A percentile compares a stretch with the other conserved stretches of the same genome.
These are phyloP conservation scores for Pulveroboletus sp. DNA, from an alignment of 768 basidiomycete genomes.

Conservation along the genomic window DNA sequence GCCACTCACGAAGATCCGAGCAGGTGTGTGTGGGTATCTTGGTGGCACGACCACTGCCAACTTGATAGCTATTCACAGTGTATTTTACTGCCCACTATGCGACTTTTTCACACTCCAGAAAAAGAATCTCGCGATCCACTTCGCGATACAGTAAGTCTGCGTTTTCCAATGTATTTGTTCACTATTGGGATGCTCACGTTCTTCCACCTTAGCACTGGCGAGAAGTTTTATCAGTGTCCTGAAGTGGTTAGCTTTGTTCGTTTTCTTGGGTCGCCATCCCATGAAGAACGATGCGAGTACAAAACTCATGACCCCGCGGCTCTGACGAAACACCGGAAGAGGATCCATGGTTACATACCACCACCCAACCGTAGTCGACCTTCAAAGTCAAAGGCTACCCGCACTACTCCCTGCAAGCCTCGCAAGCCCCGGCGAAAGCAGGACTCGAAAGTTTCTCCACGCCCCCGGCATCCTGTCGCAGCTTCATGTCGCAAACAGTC, in stretches of 20 bases:
- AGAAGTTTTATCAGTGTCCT: slow-evolving; percentile 10
- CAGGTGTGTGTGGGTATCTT: background rate
- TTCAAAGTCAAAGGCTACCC: background rate
- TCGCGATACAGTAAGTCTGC: slow-evolving; percentile 15
- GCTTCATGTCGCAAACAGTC: background rate
- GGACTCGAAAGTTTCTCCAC: background rate
- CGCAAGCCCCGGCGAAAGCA: background rate
- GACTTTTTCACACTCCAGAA: slow-evolving; percentile 15
- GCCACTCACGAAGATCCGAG: slow-evolving; percentile 5
- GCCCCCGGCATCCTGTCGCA: background rate
- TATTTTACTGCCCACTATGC: slow-evolving; percentile 14
- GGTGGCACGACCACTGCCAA: background rate
- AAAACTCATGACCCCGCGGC: slow-evolving; percentile 24
- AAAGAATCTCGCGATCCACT: slow-evolving; percentile 19
- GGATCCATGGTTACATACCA: slow-evolving; percentile 17
- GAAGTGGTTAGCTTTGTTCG: background rate
- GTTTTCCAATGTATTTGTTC: background rate
- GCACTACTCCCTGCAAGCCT: background rate
- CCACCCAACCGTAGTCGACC: background rate
- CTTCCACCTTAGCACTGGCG: slow-evolving; percentile 18
- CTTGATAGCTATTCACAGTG: background rate
- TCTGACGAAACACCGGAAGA: slow-evolving; percentile 24
- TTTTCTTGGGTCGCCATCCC: background rate
- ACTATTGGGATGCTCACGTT: background rate
- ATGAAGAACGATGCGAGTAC: slow-evolving; percentile 10